These are phyloP conservation scores for Populus deltoides DNA, from an alignment of 345 rosid species.

Conservation along the genomic window DNA sequence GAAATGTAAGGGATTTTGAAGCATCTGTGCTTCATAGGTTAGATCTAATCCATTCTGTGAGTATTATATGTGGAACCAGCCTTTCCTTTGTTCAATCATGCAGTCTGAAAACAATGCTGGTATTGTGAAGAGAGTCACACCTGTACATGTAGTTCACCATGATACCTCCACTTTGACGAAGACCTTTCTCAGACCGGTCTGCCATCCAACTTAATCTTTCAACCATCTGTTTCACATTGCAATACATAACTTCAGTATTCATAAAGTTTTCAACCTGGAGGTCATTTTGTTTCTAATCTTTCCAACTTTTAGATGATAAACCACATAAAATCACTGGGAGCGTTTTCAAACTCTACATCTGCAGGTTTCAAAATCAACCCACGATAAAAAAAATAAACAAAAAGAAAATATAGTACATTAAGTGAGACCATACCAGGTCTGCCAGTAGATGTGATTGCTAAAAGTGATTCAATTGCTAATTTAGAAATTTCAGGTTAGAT, in stretches of 20 bases:
- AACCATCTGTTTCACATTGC: constrained; percentile 56
- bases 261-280: not conserved
- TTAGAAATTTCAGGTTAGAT: not conserved
- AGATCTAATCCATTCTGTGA: not conserved
- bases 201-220: constrained; percentile 99
- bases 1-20: not conserved
- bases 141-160: constrained; percentile 94
- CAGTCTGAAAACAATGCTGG: not conserved
- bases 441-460: not conserved
- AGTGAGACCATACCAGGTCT: not conserved
- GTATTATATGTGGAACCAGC: not conserved
- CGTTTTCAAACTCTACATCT: too few relatives aligned
- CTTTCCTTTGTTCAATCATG: not conserved
- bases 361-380: not conserved
- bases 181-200: constrained; percentile 66
- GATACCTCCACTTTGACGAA: constrained; percentile 71
- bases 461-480: not conserved
- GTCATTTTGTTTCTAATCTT: not conserved
- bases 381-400: not conserved
- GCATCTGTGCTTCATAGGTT: not conserved
- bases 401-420: not conserved
- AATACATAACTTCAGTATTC: not conserved
- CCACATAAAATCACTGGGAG: not conserved
- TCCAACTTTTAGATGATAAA: not conserved
- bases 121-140: constrained; percentile 44